Evolutionary conservation across 352 stramenopile species (phyloP), one percentile per base, ranked within the genome.

Genomic region (Globisporangium nagaii): DNA sequence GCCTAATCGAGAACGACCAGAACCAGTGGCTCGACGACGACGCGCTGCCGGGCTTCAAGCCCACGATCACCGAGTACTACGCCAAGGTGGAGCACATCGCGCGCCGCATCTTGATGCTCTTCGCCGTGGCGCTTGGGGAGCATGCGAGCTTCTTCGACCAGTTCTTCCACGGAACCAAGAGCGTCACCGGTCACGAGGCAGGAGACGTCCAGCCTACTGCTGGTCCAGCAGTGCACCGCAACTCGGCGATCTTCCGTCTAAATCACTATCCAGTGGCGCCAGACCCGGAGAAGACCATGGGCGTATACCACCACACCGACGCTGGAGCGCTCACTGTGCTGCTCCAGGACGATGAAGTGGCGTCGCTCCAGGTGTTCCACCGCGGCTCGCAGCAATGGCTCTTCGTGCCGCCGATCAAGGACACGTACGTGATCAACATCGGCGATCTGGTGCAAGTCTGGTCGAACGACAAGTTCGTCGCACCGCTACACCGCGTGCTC

Each of bases 191-290:
- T 5, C 2, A 27, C 28, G 28, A 58, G 36, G 35, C 86, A 93
- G 62, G 89, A 79, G 9, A 89, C 70, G 24, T 94, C 89, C 60
- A 58, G 95, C 52, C 60, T 69, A 50, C 48, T 73, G 17, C 66
- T 37, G 32, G 32, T 13, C 11, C 32, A 13, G 17, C 32, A 10
- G 32, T n/a, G 11, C 13, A 10, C 3, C 32, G 20, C 34, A 41
- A 41, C 35, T 55, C 53, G 15, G 42, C 37, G 2, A 4, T 42
- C 5, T 56, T 96, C 27, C 69, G 90, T 35, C 66, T 93, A 45
- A 97, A 97, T 58, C 82, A 89, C 59, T 97, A 97, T 66, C 90
- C 88, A 4, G 41, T 67, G 0, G 48, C 64, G 12, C 63, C 63
- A 3, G 58, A 73, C 8, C 62, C 66, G 4, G 62, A 53, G 15